Evolutionary conservation across 2,329 filamentous ascomycete genomes (phyloP).

Genomic region (Monosporascus sp.): DNA sequence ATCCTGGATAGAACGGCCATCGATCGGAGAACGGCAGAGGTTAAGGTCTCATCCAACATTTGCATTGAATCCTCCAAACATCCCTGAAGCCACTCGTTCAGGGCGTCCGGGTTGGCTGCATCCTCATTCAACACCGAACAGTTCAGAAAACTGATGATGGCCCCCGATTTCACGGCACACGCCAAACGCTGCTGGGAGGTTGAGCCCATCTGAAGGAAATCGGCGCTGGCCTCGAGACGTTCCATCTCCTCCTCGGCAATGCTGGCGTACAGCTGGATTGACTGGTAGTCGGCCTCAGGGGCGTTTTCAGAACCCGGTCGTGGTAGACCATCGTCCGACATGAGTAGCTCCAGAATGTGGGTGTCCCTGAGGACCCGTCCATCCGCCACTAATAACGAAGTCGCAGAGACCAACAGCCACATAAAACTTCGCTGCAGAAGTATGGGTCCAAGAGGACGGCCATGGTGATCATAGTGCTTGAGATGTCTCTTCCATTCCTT

Average conservation of each 20-base stretch:
- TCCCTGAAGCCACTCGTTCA: conserved; percentile 83
- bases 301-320: conserved; percentile 35
- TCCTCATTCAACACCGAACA: conserved; percentile 80
- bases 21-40: conserved; percentile 71
- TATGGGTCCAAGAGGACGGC: conserved; percentile 84
- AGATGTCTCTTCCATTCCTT: conserved; percentile 86
- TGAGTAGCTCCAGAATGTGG: conserved; percentile 70
- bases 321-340: conserved; percentile 49
- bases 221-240: conserved; percentile 80
- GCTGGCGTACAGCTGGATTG: conserved; percentile 60
- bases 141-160: conserved; percentile 78
- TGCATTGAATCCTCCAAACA: conserved; percentile 73
- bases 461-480: conserved; percentile 73
- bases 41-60: conserved; percentile 74
- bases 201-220: conserved; percentile 83
- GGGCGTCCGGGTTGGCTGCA: conserved; percentile 68
- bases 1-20: conserved; percentile 77
- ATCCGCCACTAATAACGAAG: conserved; percentile 66
- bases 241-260: conserved; percentile 80
- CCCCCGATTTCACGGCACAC: conserved; percentile 77
- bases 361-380: conserved; percentile 52
- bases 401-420: conserved; percentile 73
- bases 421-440: conserved; percentile 85
- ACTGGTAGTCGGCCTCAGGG: conserved; percentile 48
- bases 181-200: conserved; percentile 82